Conservation (phyloP, 1,139 yeast species). For the Suhomyces panamericanus region DNA sequence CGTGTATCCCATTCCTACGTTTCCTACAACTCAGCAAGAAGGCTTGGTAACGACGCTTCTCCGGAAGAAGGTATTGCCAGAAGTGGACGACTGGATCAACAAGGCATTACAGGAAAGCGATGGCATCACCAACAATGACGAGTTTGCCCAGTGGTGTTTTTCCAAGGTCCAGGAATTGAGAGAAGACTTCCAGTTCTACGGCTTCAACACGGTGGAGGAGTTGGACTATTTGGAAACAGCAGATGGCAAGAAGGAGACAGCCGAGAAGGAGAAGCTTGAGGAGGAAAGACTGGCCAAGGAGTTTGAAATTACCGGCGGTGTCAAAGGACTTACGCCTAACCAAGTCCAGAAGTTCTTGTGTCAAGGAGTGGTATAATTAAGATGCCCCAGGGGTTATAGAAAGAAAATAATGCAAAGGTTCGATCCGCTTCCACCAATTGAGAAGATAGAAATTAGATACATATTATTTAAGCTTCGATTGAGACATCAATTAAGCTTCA, state of each 20-base stretch:
- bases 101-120: conserved; percentile 45
- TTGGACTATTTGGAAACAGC: conserved; percentile 38
- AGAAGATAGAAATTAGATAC: too few relatives aligned
- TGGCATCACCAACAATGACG: conserved; percentile 44
- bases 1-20: conserved; percentile 77
- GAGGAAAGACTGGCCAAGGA: conserved; percentile 30
- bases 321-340: conserved; percentile 37
- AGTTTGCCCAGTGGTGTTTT: conserved; percentile 64
- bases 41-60: conserved; percentile 78
- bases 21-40: conserved; percentile 83
- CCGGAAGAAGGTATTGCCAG: conserved; percentile 86
- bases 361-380: conserved; percentile 29
- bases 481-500: too few relatives aligned
- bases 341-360: conserved; percentile 44
- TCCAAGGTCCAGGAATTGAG: conserved; percentile 51
- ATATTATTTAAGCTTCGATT: too few relatives aligned
- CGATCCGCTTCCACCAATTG: too few relatives aligned
- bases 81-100: conserved; percentile 83
- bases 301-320: conserved; percentile 32
- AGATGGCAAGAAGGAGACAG: conserved; percentile 40
- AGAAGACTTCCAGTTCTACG: conserved; percentile 61
- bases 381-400: too few relatives aligned
- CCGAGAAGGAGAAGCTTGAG: conserved; percentile 29
- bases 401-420: too few relatives aligned
- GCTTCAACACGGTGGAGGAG: conserved; percentile 57